phyloP scores from a whole-genome alignment of 2,329 filamentous ascomycete species.

The Nemania bipapillata region DNA sequence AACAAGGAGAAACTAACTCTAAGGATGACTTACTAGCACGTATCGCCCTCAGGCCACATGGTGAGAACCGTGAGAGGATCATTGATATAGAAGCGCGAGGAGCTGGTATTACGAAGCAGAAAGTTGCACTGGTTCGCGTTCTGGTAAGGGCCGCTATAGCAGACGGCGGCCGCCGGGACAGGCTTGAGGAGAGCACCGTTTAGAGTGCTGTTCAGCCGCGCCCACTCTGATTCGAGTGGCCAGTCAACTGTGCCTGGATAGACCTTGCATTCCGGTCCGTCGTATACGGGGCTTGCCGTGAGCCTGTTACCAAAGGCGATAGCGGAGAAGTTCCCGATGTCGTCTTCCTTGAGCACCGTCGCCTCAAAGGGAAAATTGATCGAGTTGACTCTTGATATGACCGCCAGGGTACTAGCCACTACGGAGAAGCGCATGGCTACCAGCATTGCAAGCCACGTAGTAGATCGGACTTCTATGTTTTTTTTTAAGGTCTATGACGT shows the following conservation, averaged over 20 bases:
- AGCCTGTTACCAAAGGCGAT: constrained; percentile 47
- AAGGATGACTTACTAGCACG: too few species aligned
- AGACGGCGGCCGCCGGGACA: constrained; percentile 49
- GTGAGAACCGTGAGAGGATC: constrained; percentile 50
- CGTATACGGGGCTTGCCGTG: constrained; percentile 41
- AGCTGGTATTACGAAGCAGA: constrained; percentile 47
- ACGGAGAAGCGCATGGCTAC: constrained; percentile 34
- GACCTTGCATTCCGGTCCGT: constrained; percentile 47
- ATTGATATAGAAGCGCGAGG: constrained; percentile 50
- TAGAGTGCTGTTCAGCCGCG: constrained; percentile 47
- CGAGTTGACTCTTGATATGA: constrained; percentile 20
- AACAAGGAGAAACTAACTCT: too few species aligned
- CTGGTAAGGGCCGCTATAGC: constrained; percentile 49
- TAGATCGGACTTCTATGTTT: not conserved
- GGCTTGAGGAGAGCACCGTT: constrained; percentile 51
- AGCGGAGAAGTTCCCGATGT: constrained; percentile 50
- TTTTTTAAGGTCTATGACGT: not conserved
- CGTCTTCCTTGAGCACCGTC: constrained; percentile 48
- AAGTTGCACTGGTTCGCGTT: constrained; percentile 48
- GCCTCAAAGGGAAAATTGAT: constrained; percentile 45
- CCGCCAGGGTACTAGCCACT: constrained; percentile 15
- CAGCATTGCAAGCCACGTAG: not conserved
- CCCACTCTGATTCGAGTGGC: constrained; percentile 50
- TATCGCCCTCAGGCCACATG: constrained; percentile 54
- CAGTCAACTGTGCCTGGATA: constrained; percentile 48